Base-by-base conservation (phyloP, 2,329 filamentous ascomycete species). In the Geosmithia flava region DNA sequence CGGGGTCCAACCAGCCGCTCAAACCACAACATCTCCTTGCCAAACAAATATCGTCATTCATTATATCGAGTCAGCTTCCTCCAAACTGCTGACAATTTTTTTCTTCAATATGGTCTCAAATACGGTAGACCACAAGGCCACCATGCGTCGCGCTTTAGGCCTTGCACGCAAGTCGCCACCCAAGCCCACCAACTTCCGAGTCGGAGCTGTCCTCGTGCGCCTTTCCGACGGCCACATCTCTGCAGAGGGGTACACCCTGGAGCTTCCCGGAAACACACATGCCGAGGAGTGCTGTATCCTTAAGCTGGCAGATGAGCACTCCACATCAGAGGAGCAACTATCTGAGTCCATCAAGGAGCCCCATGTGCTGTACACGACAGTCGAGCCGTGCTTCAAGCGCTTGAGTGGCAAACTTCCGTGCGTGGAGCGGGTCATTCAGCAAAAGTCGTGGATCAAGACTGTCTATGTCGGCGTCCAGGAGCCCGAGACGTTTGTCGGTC, bases 191-290 rank as follows among this genome's bases (percentile, higher is more conserved):
- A 97, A 97, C 64, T 98, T 89, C 69, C 81, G 91, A 51, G 90
- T 98, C 20, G 93, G 93, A 42, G 93, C 93, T n/a, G 65, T 95
- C n/a, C 74, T 97, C 40, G 74, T 93, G 19, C 72, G 80, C 50
- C 62, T 71, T 15, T 65, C 66, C 42, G 72, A 69, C 37, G 74
- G 80, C 55, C 61, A 67, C 23, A 70, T 94, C 50, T 72, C 94
- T 27, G 78, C 85, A 1, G 86, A 87, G 2, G 91, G 93, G 48
- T 97, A 91, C 68, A 96, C 93, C 0, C 75, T 96, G 50, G 91
- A 98, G 65, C 79, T 90, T 3, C 75, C 81, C 0, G 93, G 91
- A 42, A 98, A 98, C 68, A 97, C 93, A 0, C 93, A 98, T 60
- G 93, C 93, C 3, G 93, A 98, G 62, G 89, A 98, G 68, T 91